These are phyloP conservation scores for Globisporangium middletonii DNA, from an alignment of 352 stramenopile genomes.

Conservation along the genomic window DNA sequence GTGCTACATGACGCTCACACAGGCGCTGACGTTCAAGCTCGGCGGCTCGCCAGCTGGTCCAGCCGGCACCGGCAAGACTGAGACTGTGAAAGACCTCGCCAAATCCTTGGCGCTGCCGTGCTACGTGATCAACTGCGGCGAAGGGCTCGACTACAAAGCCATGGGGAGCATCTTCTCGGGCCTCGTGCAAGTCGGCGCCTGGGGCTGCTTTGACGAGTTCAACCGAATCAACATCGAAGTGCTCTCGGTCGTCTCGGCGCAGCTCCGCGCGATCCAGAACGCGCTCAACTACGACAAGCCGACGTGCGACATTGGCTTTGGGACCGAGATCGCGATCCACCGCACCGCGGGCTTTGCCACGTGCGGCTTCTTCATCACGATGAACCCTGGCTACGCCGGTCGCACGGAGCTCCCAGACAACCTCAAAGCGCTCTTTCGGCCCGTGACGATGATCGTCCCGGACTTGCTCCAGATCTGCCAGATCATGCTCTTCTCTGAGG, in stretches of 20 bases:
- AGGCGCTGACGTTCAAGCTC: conserved; percentile 91
- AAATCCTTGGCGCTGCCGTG: conserved; percentile 90
- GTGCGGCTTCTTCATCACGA: conserved; percentile 94
- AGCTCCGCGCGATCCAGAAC: conserved; percentile 91
- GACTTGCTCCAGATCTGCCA: conserved; percentile 91
- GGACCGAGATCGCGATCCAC: conserved; percentile 88
- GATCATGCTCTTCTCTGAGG: conserved; percentile 94
- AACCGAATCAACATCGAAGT: conserved; percentile 88
- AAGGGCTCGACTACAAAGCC: conserved; percentile 91
- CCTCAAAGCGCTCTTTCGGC: conserved; percentile 90
- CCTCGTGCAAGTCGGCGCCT: conserved; percentile 83
- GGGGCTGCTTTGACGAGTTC: conserved; percentile 87
- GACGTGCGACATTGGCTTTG: conserved; percentile 90
- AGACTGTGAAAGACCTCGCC: conserved; percentile 92
- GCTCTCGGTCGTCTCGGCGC: conserved; percentile 78
- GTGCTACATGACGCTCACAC: conserved; percentile 93
- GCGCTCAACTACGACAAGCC: conserved; percentile 89
- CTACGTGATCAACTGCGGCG: conserved; percentile 90
- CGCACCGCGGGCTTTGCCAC: conserved; percentile 90
- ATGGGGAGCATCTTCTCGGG: conserved; percentile 89
- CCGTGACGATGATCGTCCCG: conserved; percentile 92
- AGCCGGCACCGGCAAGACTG: conserved; percentile 90
- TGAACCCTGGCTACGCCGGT: conserved; percentile 92
- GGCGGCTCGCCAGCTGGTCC: conserved; percentile 86
- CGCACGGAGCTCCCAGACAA: conserved; percentile 91